Evolutionary conservation across 2,329 filamentous ascomycete species (phyloP).

Genomic region (Leptographium procerum): DNA sequence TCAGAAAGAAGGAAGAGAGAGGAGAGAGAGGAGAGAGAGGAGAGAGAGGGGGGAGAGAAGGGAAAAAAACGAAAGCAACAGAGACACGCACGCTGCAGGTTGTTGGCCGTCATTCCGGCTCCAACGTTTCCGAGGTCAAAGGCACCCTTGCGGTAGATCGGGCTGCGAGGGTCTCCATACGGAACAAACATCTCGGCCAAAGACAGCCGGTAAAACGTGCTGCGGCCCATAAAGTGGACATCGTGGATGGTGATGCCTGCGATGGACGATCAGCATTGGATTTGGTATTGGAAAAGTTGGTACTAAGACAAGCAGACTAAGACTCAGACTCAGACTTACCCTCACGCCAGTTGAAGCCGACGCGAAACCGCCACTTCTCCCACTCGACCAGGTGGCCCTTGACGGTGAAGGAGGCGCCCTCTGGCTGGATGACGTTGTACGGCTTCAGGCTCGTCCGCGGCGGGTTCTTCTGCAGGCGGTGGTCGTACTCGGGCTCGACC

Average conservation of each 20-base stretch:
- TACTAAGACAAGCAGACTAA: background rate
- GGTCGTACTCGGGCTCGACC: conserved; percentile 19
- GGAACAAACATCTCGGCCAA: conserved; percentile 57
- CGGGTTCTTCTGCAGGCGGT: conserved; percentile 20
- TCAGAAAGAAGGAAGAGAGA: background rate
- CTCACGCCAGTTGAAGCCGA: conserved; percentile 53
- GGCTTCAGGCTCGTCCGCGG: conserved; percentile 42
- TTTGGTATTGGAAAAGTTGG: too few species aligned
- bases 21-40: background rate
- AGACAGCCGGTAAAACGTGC: conserved; percentile 54
- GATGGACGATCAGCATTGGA: background rate
- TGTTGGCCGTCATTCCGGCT: conserved; percentile 55
- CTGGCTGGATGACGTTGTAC: conserved; percentile 22
- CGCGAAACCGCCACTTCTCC: conserved; percentile 60
- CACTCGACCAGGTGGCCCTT: conserved; percentile 39
- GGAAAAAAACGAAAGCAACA: background rate
- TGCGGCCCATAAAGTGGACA: conserved; percentile 52
- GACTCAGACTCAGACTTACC: background rate
- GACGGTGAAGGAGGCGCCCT: conserved; percentile 31
- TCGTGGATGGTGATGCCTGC: conserved; percentile 52
- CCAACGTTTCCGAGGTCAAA: conserved; percentile 64
- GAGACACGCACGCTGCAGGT: conserved; percentile 31
- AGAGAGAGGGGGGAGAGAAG: too few species aligned
- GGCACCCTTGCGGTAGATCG: conserved; percentile 58
- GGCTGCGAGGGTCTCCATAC: conserved; percentile 53